phyloP scores from a whole-genome alignment of 2,329 filamentous ascomycete genomes.

The Pezicula rhizophila region DNA sequence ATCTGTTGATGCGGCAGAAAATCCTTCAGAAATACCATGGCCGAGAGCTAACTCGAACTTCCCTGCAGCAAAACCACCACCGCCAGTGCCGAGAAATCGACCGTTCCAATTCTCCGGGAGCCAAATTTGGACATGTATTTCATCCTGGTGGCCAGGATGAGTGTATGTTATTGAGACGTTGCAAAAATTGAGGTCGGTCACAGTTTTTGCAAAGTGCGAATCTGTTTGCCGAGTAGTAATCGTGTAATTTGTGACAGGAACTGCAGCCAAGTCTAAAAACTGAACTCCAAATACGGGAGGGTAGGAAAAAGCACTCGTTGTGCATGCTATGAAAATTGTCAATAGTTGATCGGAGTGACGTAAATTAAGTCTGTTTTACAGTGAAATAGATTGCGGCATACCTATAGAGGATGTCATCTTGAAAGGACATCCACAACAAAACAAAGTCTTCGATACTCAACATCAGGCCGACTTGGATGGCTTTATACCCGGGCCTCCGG shows the following conservation, averaged over 20 bases:
- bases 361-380: too few relatives aligned
- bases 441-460: too few relatives aligned
- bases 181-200: neutral
- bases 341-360: too few relatives aligned
- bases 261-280: neutral
- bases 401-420: too few relatives aligned
- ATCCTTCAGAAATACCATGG: constrained; percentile 21
- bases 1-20: constrained; percentile 24
- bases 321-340: neutral
- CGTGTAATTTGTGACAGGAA: neutral
- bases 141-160: constrained; percentile 19
- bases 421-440: too few relatives aligned
- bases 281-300: neutral
- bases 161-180: constrained; percentile 13
- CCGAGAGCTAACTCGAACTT: constrained; percentile 15
- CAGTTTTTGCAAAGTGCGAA: neutral
- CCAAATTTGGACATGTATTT: constrained; percentile 19
- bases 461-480: too few relatives aligned
- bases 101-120: constrained; percentile 28
- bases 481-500: too few relatives aligned
- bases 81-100: constrained; percentile 1
- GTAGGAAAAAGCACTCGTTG: neutral
- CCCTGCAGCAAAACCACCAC: constrained; percentile 11
- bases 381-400: too few relatives aligned
- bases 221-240: neutral